Evolutionary conservation across 148 eudicot species (phyloP).

Genomic region (Diospyros lotus): DNA sequence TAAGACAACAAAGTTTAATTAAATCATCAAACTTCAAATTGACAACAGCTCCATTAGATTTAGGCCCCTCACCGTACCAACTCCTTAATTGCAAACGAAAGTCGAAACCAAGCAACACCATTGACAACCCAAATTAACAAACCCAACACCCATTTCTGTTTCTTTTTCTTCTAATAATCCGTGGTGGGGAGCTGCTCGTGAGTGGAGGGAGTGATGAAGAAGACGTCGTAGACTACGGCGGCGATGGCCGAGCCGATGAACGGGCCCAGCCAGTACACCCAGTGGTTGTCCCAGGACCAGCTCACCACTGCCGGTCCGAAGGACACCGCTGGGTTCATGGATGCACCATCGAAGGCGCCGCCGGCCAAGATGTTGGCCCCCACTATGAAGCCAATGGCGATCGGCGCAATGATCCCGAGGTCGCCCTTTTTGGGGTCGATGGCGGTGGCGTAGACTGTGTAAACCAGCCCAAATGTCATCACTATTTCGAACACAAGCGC

Average conservation of each 20-base stretch:
- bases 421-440: slow-evolving; percentile 62
- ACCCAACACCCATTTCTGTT: no score
- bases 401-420: slow-evolving; percentile 58
- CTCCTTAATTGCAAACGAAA: no score
- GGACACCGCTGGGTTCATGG: slow-evolving; percentile 73
- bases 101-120: no score
- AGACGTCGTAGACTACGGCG: slow-evolving; percentile 38
- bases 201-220: slow-evolving; percentile 44
- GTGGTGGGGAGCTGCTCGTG: slow-evolving; percentile 55
- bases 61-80: no score
- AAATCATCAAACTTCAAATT: no score
- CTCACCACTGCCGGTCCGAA: slow-evolving; percentile 72
- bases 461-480: slow-evolving; percentile 68
- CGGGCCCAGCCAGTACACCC: slow-evolving; percentile 74
- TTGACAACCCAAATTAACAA: no score
- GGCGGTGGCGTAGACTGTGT: slow-evolving; percentile 72
- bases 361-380: slow-evolving; percentile 71
- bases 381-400: slow-evolving; percentile 60
- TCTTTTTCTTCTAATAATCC: slow-evolving; percentile 13
- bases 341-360: slow-evolving; percentile 66
- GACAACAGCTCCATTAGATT: no score
- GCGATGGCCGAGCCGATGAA: slow-evolving; percentile 52
- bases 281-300: slow-evolving; percentile 63
- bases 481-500: slow-evolving; percentile 65
- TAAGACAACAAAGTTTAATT: no score